phyloP scores from a whole-genome alignment of 2,329 filamentous ascomycete genomes.

The Pseudocercospora vitis region DNA sequence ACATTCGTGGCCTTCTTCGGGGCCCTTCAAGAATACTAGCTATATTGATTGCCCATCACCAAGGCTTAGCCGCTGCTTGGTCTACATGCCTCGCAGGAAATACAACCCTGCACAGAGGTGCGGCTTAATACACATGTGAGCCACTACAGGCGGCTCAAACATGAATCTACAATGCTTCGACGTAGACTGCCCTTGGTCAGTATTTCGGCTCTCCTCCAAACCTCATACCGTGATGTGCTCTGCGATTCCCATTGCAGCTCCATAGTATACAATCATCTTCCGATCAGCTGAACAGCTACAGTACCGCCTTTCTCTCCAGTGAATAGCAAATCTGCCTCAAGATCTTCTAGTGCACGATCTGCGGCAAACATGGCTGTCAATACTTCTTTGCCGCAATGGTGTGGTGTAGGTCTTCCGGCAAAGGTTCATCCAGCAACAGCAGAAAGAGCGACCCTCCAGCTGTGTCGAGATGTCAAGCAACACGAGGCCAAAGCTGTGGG shows the following conservation, averaged over 20 bases:
- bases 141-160: no score
- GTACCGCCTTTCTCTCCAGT: neutral
- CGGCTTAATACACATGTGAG: no score
- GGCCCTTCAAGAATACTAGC: no score
- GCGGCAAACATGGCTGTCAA: slow-evolving; percentile 3
- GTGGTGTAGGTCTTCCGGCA: neutral
- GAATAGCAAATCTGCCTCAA: slow-evolving; percentile 1
- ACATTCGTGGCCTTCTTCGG: no score
- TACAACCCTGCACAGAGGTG: no score
- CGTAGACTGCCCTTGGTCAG: no score
- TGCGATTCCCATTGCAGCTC: no score
- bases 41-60: no score
- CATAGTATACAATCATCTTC: no score
- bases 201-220: neutral
- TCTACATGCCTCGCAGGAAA: no score
- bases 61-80: no score
- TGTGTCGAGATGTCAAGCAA: neutral
- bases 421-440: neutral
- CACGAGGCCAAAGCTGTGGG: neutral
- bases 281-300: neutral
- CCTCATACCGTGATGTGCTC: neutral
- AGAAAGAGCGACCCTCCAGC: neutral
- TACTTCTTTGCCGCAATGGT: neutral
- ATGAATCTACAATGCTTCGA: no score
- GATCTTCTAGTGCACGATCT: neutral